These are phyloP conservation scores for Calonectria hawksworthii DNA, from an alignment of 2,329 filamentous ascomycete genomes.

Conservation along the genomic window DNA sequence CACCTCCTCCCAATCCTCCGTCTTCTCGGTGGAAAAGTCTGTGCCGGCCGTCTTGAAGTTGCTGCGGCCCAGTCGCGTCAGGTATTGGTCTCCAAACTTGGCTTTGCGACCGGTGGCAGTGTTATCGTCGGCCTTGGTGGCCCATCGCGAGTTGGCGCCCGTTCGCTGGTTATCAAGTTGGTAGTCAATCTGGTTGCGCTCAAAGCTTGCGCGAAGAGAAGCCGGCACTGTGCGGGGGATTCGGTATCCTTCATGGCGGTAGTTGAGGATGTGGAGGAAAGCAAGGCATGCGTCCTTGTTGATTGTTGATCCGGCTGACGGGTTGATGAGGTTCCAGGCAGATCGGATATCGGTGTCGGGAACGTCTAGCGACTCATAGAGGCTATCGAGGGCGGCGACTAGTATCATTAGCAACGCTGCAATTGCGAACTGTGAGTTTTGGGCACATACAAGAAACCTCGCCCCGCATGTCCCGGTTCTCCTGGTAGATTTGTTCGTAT, in stretches of 20 bases:
- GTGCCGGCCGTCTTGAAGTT: constrained; percentile 88
- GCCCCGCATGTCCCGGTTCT: constrained; percentile 89
- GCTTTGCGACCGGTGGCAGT: constrained; percentile 91
- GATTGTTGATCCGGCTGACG: constrained; percentile 83
- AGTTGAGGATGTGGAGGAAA: constrained; percentile 96
- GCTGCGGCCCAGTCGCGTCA: constrained; percentile 88
- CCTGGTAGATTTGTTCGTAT: constrained; percentile 97
- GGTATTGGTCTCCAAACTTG: constrained; percentile 97
- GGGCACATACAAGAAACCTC: constrained; percentile 79
- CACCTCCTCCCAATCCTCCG: constrained; percentile 98
- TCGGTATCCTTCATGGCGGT: constrained; percentile 93
- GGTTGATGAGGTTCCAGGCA: constrained; percentile 98
- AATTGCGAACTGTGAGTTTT: not conserved
- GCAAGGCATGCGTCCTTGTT: constrained; percentile 95
- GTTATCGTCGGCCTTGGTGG: constrained; percentile 81
- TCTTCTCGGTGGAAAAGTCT: constrained; percentile 88
- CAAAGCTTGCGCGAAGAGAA: constrained; percentile 91
- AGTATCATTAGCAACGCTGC: constrained; percentile 37
- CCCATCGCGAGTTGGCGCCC: constrained; percentile 81
- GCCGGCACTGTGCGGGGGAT: constrained; percentile 93
- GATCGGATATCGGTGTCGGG: constrained; percentile 86
- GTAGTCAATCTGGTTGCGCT: constrained; percentile 97
- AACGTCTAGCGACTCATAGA: constrained; percentile 86
- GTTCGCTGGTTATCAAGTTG: constrained; percentile 83
- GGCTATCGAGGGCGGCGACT: constrained; percentile 84